These are phyloP conservation scores for Medicago arabica DNA, from an alignment of 306 rosid species.

Conservation along the genomic window DNA sequence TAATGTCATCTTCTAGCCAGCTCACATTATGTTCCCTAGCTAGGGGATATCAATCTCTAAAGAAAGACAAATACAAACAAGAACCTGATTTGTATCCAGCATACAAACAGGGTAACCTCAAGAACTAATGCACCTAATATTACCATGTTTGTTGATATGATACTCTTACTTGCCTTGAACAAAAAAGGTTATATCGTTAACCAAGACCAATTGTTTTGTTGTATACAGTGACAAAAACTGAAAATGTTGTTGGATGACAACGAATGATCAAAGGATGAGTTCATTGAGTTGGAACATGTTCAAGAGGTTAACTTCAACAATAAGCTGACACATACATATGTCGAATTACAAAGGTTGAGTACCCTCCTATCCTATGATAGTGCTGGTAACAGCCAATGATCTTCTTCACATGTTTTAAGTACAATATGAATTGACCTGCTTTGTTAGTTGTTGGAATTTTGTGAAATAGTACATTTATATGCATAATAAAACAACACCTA, in stretches of 20 bases:
- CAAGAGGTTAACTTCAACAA: neutral
- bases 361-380: neutral
- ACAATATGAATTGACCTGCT: slow-evolving; percentile 7
- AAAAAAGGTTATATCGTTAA: slow-evolving; percentile 1
- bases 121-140: neutral
- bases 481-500: neutral
- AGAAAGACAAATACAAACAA: slow-evolving; percentile 25
- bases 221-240: neutral
- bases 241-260: slow-evolving; percentile 30
- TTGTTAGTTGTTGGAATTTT: neutral
- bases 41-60: neutral
- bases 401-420: slow-evolving; percentile 5
- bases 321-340: neutral
- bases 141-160: slow-evolving; percentile 13
- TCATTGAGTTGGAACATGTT: neutral
- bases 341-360: neutral
- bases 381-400: neutral
- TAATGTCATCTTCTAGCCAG: slow-evolving; percentile 19
- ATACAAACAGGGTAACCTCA: slow-evolving; percentile 13
- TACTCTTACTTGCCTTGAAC: slow-evolving; percentile 24
- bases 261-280: slow-evolving; percentile 27
- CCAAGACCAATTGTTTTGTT: neutral
- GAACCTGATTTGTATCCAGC: slow-evolving; percentile 7
- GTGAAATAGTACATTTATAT: neutral
- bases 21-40: too few species aligned